Evolutionary conservation across 306 rosid genomes (phyloP).

Genomic region (Begonia peltatifolia): DNA sequence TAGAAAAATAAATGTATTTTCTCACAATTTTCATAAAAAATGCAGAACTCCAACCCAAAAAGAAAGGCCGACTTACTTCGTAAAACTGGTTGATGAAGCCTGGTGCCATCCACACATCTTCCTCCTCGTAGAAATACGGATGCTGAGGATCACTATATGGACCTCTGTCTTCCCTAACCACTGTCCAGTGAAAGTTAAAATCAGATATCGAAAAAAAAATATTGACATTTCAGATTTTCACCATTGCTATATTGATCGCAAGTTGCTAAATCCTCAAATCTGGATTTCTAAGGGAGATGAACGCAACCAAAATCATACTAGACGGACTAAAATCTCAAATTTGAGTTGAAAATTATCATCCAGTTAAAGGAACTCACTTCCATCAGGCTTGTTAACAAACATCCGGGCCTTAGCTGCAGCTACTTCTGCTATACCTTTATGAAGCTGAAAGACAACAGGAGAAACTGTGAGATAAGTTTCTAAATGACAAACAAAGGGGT

Average conservation of each 20-base stretch:
- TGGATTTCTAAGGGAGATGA: no score
- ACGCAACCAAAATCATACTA: no score
- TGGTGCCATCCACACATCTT: conserved; percentile 95
- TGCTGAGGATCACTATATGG: conserved; percentile 88
- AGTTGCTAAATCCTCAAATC: no score
- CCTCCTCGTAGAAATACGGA: conserved; percentile 88
- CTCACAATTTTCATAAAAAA: not conserved
- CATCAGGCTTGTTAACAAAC: conserved; percentile 98
- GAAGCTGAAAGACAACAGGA: conserved; percentile 48
- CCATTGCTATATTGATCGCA: no score
- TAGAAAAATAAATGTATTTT: not conserved
- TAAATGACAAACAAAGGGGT: not conserved
- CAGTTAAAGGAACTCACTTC: conserved; percentile 43
- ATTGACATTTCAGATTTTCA: no score
- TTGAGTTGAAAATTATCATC: no score
- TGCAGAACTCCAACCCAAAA: not conserved
- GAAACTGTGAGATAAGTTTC: conserved; percentile 8
- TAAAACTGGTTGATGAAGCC: conserved; percentile 91
- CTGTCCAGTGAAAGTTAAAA: conserved; percentile 23
- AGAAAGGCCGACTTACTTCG: conserved; percentile 38
- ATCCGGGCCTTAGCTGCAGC: conserved; percentile 99
- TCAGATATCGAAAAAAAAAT: not conserved
- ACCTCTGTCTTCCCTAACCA: conserved; percentile 91
- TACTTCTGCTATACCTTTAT: conserved; percentile 85
- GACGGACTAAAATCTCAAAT: no score